Percentiles rank a stretch among this genome's conserved stretches.
Conservation (phyloP, 257 asterid species). For the Solanum ossicruentum region DNA sequence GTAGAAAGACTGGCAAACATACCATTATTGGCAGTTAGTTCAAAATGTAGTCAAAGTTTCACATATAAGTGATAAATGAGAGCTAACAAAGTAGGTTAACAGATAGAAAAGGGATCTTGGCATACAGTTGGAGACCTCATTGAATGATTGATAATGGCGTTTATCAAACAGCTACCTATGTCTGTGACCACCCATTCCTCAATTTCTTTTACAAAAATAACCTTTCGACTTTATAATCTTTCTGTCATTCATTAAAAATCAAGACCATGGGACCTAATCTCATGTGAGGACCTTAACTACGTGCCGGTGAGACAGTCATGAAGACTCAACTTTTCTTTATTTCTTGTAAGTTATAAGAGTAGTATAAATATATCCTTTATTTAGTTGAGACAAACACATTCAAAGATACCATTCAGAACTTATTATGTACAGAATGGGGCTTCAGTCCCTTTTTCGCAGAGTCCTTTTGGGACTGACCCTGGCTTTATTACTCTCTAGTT, state of each 20-base stretch:
- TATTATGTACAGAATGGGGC: slow-evolving; percentile 12
- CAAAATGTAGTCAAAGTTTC: not conserved
- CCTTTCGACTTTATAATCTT: not conserved
- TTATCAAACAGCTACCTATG: slow-evolving; percentile 1
- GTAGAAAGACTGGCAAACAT: not conserved
- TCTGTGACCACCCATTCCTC: slow-evolving; percentile 25
- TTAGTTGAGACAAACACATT: not conserved
- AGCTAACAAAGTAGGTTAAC: slow-evolving; percentile 27
- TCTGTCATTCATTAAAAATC: slow-evolving; percentile 2
- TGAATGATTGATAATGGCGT: slow-evolving; percentile 42
- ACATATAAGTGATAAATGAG: not conserved
- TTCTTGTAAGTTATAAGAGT: not conserved
- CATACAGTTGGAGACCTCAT: slow-evolving; percentile 47
- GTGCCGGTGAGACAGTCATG: slow-evolving; percentile 32
- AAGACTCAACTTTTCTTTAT: not conserved
- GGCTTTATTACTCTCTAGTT: not conserved
- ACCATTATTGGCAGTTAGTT: not conserved
- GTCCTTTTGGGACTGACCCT: slow-evolving; percentile 13
- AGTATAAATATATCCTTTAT: not conserved
- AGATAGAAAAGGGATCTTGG: slow-evolving; percentile 4
- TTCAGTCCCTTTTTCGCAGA: slow-evolving; percentile 4
- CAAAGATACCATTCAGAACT: slow-evolving; percentile 4
- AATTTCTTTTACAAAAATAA: not conserved
- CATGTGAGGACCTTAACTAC: slow-evolving; percentile 61
- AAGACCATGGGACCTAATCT: slow-evolving; percentile 48